These are phyloP conservation scores for Hibiscus trionum DNA, from an alignment of 345 rosid species.

Conservation along the genomic window DNA sequence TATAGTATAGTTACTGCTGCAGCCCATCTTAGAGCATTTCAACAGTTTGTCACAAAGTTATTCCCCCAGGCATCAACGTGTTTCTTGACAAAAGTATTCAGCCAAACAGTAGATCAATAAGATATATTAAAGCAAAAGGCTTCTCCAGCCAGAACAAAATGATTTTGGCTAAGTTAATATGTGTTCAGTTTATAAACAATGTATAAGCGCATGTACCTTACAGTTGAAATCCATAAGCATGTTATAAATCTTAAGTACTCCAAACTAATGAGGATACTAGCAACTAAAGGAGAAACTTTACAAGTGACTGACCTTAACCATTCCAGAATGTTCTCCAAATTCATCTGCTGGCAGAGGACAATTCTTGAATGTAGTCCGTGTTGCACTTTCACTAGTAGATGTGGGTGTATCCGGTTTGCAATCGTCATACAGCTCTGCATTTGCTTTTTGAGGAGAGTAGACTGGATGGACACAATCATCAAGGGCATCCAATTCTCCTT, in stretches of 20 bases:
- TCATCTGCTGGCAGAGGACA: constrained; percentile 25
- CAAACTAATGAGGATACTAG: not conserved
- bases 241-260: not conserved
- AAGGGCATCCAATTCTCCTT: constrained; percentile 21
- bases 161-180: not conserved
- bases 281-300: not conserved
- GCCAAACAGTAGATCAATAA: not conserved
- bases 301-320: constrained; percentile 47
- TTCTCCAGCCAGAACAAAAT: constrained; percentile 1
- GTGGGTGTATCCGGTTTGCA: constrained; percentile 24
- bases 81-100: not conserved
- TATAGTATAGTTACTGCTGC: not conserved
- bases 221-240: not conserved
- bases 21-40: constrained; percentile 1
- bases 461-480: constrained; percentile 16
- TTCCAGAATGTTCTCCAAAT: constrained; percentile 23
- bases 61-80: not conserved
- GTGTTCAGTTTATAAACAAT: not conserved
- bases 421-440: constrained; percentile 20
- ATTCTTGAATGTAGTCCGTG: constrained; percentile 17
- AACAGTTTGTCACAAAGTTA: not conserved
- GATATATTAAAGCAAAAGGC: not conserved
- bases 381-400: constrained; percentile 21
- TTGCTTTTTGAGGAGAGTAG: constrained; percentile 11
- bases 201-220: not conserved